These are phyloP conservation scores for Phytophthora vignae DNA, from an alignment of 352 stramenopile genomes.

Conservation along the genomic window DNA sequence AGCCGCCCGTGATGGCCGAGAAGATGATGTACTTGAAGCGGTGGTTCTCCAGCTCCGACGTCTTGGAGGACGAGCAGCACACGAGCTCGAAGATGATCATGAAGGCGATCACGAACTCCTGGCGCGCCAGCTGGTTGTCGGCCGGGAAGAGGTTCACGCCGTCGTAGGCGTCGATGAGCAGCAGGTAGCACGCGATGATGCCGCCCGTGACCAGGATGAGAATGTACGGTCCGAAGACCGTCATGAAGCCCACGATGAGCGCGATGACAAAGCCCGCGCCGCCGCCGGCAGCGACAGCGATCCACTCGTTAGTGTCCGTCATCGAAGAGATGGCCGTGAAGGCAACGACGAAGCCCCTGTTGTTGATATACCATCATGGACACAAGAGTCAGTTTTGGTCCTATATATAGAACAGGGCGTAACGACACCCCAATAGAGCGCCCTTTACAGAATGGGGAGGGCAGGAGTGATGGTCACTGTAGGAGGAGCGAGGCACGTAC, in stretches of 20 bases:
- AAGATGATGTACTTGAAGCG: slow-evolving; percentile 92
- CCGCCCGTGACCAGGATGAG: slow-evolving; percentile 73
- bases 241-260: slow-evolving; percentile 81
- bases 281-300: slow-evolving; percentile 65
- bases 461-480: slow-evolving; percentile 25
- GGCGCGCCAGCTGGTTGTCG: slow-evolving; percentile 81
- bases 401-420: slow-evolving; percentile 12
- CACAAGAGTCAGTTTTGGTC: slow-evolving; percentile 10
- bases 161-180: slow-evolving; percentile 81
- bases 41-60: slow-evolving; percentile 86
- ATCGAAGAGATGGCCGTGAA: slow-evolving; percentile 77
- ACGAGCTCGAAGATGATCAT: slow-evolving; percentile 89
- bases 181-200: slow-evolving; percentile 75
- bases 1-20: slow-evolving; percentile 72
- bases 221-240: slow-evolving; percentile 71
- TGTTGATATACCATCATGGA: slow-evolving; percentile 24
- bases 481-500: slow-evolving; percentile 44
- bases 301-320: slow-evolving; percentile 76
- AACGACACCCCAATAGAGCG: not conserved
- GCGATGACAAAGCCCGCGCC: slow-evolving; percentile 73
- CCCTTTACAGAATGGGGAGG: not conserved
- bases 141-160: slow-evolving; percentile 70
- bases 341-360: slow-evolving; percentile 72
- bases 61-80: slow-evolving; percentile 83
- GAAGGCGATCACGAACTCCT: slow-evolving; percentile 90